Base-by-base conservation (phyloP, 345 rosid species). In the Draba incana region DNA sequence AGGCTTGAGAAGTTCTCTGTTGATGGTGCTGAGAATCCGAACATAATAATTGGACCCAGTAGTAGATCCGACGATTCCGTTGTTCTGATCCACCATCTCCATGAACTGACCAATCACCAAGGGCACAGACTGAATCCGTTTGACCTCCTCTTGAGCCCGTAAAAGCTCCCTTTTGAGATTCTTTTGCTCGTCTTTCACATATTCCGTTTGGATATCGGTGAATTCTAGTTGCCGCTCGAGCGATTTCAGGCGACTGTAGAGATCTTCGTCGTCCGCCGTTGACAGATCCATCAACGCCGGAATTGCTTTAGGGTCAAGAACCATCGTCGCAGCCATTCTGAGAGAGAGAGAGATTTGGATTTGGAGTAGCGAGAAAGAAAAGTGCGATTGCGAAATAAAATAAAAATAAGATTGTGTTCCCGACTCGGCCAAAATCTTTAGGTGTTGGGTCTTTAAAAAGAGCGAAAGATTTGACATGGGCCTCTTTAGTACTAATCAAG, bases 11-110 rank as follows among this genome's bases (percentile, higher is more conserved):
- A 84, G 86, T 76, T 94, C 99, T 44, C 99, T 78, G 66, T 94
- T 87, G 55, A 94, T 91, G 14, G 99, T 94, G 68, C 99, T 94
- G 52, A 94, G 82, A 66, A 91, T 94, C 65, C 99, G 71, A 0
- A 94, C 99, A 71, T 90, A 94, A 62, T 94, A 94, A 74, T 94
- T 94, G 33, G 99, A 94, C 2, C 99, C 99, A 1, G 99, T 94
- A 31, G 99, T 94, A 53, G 99, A 94, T n/a, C 99, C 99, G 3
- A 94, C 99, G 58, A 94, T 94, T 35, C 99, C 99, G 78, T 94
- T 87, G 80, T 91, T 94, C 83, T 87, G 95, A 77, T 94, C 97
- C 5, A 94, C 99, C 99, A 94, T 94, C 84, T 94, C 99, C 99
- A 94, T 94, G 80, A 94, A 94, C 77, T 94, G 99, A 4, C 98